Percentiles rank a stretch among this genome's conserved stretches.
Conservation (phyloP, 2,329 filamentous ascomycete genomes). For the Epichloe elymi region DNA sequence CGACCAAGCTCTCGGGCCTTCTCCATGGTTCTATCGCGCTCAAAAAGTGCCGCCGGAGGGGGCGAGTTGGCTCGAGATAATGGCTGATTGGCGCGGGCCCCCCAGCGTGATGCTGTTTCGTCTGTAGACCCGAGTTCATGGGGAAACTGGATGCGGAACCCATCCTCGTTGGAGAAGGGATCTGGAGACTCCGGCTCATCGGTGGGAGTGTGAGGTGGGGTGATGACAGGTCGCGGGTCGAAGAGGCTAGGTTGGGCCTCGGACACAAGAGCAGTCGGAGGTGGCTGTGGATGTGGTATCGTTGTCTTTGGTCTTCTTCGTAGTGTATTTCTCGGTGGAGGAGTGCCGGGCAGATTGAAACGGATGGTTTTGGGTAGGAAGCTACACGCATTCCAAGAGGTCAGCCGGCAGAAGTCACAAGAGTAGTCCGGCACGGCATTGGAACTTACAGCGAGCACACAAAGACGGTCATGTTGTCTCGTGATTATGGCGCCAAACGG, state of each 20-base stretch:
- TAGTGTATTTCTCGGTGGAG: constrained; percentile 23
- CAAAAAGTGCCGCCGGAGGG: constrained; percentile 62
- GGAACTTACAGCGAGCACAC: constrained; percentile 26
- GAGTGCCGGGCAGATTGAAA: constrained; percentile 56
- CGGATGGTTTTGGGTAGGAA: constrained; percentile 88
- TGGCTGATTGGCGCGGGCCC: constrained; percentile 62
- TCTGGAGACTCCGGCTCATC: constrained; percentile 31
- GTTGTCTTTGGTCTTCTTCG: constrained; percentile 18
- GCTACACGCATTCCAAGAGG: constrained; percentile 30
- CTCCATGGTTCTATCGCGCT: constrained; percentile 44
- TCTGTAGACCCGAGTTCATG: constrained; percentile 49
- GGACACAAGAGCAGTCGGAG: constrained; percentile 11
- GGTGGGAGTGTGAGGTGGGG: constrained; percentile 42
- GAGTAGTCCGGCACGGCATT: background rate
- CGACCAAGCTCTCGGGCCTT: constrained; percentile 46
- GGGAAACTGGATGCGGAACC: constrained; percentile 42
- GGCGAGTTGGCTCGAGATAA: constrained; percentile 60
- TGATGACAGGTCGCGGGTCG: constrained; percentile 32
- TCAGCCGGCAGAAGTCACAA: background rate
- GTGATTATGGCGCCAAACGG: background rate
- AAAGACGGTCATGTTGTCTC: constrained; percentile 26
- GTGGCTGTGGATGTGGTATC: constrained; percentile 14
- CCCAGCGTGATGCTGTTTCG: constrained; percentile 66
- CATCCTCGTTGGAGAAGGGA: constrained; percentile 45
- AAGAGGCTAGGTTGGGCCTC: constrained; percentile 40